Percentiles rank a stretch among this genome's conserved stretches.
phyloP scores from a whole-genome alignment of 1,139 yeast genomes.

The Kodamaea derodonti region DNA sequence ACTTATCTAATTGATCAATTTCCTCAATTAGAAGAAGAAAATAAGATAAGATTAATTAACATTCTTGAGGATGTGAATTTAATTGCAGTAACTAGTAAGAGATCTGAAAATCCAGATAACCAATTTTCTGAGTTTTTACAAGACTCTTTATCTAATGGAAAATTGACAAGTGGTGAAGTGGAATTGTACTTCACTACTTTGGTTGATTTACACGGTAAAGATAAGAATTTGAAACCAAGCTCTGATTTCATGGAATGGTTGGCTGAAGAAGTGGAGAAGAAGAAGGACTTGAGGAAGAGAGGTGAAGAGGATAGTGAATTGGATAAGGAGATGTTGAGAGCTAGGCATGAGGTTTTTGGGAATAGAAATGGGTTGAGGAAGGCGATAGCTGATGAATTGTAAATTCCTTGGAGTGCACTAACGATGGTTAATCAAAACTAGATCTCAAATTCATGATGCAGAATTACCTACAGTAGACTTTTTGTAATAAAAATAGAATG shows the following conservation, averaged over 20 bases:
- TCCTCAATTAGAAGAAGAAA: slow-evolving; percentile 24
- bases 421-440: not conserved
- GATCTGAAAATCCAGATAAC: slow-evolving; percentile 16
- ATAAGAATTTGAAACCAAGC: slow-evolving; percentile 23
- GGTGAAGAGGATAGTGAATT: slow-evolving; percentile 34
- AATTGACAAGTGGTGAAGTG: slow-evolving; percentile 34
- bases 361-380: slow-evolving; percentile 70
- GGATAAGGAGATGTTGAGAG: slow-evolving; percentile 45
- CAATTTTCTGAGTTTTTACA: slow-evolving; percentile 33
- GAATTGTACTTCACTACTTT: slow-evolving; percentile 42
- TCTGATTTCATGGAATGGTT: slow-evolving; percentile 59
- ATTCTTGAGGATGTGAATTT: slow-evolving; percentile 39
- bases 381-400: slow-evolving; percentile 53
- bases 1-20: slow-evolving; percentile 24
- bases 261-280: slow-evolving; percentile 43
- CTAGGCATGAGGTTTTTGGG: slow-evolving; percentile 74
- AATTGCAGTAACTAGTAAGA: slow-evolving; percentile 3
- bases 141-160: slow-evolving; percentile 18
- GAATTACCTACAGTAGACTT: too few relatives aligned
- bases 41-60: slow-evolving; percentile 33
- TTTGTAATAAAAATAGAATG: not conserved
- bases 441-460: not conserved
- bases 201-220: slow-evolving; percentile 30
- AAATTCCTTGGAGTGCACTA: too few relatives aligned
- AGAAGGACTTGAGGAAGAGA: slow-evolving; percentile 29